phyloP scores from a whole-genome alignment of 805 yeast genomes.

The Barnettozyma vustinii region DNA sequence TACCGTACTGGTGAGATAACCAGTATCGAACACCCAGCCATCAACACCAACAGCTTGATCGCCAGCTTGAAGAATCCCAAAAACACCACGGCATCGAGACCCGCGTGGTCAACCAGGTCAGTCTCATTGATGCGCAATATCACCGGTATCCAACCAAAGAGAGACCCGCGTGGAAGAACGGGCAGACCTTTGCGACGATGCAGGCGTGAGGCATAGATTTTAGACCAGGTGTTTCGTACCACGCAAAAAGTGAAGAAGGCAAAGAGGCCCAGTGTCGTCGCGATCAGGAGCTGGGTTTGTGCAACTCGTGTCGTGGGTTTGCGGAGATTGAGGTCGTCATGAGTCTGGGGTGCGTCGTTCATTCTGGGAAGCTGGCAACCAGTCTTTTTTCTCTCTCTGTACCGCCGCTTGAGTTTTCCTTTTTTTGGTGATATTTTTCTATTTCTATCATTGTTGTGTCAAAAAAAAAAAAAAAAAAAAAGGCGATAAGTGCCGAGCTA shows the following conservation, averaged over 20 bases:
- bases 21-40: slow-evolving; percentile 64
- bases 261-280: slow-evolving; percentile 57
- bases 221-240: slow-evolving; percentile 69
- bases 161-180: slow-evolving; percentile 44
- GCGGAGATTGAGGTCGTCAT: slow-evolving; percentile 18
- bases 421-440: too few relatives aligned
- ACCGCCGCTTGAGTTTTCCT: background rate
- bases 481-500: background rate
- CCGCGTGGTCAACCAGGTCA: slow-evolving; percentile 83
- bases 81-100: slow-evolving; percentile 90
- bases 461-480: too few relatives aligned
- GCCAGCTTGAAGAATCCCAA: slow-evolving; percentile 88
- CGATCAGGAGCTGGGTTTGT: slow-evolving; percentile 70
- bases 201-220: slow-evolving; percentile 75
- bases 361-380: background rate
- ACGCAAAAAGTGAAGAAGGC: slow-evolving; percentile 69
- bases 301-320: slow-evolving; percentile 46
- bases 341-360: background rate
- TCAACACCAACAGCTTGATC: slow-evolving; percentile 57
- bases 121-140: slow-evolving; percentile 61
- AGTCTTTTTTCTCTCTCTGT: background rate
- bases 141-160: slow-evolving; percentile 79
- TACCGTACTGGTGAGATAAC: slow-evolving; percentile 82
- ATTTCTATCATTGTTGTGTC: background rate
- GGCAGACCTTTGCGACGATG: slow-evolving; percentile 50